phyloP scores from a whole-genome alignment of 108 stramenopile species.

The Parmales sp. region DNA sequence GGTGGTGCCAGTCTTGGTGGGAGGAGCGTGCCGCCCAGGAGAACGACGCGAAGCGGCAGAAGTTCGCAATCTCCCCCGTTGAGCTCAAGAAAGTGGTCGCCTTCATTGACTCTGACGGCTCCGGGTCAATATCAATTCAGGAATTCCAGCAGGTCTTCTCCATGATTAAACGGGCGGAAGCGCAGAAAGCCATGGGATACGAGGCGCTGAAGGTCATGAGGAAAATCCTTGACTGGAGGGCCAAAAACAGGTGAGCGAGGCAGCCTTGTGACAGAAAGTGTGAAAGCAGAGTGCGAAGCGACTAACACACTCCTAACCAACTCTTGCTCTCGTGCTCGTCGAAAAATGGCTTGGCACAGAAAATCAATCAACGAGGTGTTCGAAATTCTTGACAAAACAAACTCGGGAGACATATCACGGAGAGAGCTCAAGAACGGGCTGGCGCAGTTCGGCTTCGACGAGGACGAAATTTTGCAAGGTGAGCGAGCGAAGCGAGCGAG shows the following conservation, averaged over 20 bases:
- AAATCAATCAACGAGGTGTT: neutral
- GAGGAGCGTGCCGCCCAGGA: neutral
- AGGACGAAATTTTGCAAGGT: neutral
- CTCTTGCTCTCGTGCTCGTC: no score
- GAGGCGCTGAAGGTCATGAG: neutral
- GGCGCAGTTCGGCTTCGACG: neutral
- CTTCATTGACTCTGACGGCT: neutral
- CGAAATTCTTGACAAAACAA: neutral
- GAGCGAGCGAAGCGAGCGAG: no score
- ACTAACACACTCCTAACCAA: no score
- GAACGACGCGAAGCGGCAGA: conserved; percentile 5
- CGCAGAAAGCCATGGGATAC: neutral
- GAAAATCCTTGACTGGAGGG: neutral
- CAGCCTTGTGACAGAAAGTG: no score
- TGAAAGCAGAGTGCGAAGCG: no score
- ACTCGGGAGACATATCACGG: neutral
- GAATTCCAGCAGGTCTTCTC: conserved; percentile 11
- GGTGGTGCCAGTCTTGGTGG: neutral
- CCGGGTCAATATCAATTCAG: neutral
- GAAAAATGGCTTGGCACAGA: no score
- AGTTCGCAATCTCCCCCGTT: neutral
- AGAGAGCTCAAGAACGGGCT: neutral
- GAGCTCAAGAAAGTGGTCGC: neutral
- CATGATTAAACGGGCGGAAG: neutral
- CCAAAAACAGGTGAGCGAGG: no score